These are phyloP conservation scores for Colletotrichum abscissum DNA, from an alignment of 2,329 filamentous ascomycete species.

Conservation along the genomic window DNA sequence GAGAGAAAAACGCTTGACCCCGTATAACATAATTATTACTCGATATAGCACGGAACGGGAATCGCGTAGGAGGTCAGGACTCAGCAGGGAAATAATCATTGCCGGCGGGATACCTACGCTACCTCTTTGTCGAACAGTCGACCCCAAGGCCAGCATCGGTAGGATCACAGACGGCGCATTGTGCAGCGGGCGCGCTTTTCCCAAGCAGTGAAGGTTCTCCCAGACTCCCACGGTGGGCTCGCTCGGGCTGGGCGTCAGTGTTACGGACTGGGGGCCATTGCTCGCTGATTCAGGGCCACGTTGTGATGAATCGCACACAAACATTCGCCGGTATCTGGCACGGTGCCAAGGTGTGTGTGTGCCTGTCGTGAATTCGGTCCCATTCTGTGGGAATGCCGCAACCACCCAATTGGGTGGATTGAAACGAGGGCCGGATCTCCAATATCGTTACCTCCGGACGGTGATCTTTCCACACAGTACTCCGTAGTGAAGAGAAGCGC, in stretches of 20 bases:
- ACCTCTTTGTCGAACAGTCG: neutral
- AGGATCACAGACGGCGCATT: constrained; percentile 1
- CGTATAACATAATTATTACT: no score
- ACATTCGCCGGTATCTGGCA: neutral
- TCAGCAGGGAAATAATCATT: neutral
- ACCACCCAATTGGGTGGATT: no score
- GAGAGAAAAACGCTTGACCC: neutral
- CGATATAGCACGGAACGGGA: no score
- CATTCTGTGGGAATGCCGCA: no score
- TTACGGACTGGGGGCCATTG: neutral
- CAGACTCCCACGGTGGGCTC: constrained; percentile 36
- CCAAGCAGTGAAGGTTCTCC: constrained; percentile 12
- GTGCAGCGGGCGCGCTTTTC: neutral
- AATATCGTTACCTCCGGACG: neutral
- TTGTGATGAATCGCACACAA: neutral
- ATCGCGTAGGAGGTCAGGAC: no score
- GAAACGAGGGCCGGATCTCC: no score
- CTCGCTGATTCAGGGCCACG: neutral
- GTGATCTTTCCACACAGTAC: neutral
- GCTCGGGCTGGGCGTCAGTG: neutral
- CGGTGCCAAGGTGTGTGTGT: neutral
- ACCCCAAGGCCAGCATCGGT: neutral
- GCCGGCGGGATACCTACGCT: neutral
- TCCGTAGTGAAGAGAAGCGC: neutral
- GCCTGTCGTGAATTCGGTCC: no score